phyloP scores from a whole-genome alignment of 2,329 filamentous ascomycete species.

The Venturia nashicola region DNA sequence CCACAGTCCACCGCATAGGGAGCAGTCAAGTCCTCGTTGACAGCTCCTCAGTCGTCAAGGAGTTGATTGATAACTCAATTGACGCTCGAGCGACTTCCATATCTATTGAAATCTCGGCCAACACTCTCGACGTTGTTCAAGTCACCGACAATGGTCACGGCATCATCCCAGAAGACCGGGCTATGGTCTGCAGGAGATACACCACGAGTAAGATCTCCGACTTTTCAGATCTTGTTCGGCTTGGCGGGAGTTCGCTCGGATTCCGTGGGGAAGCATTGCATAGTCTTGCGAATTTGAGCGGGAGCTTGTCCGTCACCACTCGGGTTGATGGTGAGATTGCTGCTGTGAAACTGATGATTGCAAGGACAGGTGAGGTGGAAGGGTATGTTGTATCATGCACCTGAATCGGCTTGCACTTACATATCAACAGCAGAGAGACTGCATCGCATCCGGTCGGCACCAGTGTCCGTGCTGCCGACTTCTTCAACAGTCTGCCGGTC shows the following conservation, averaged over 20 bases:
- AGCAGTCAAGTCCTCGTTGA: slow-evolving; percentile 49
- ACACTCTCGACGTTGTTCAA: slow-evolving; percentile 57
- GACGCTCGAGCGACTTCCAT: slow-evolving; percentile 58
- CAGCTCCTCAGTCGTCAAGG: slow-evolving; percentile 55
- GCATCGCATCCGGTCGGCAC: slow-evolving; percentile 54
- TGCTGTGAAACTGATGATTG: slow-evolving; percentile 41
- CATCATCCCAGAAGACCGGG: slow-evolving; percentile 50
- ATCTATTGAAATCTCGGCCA: slow-evolving; percentile 49
- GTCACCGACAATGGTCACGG: slow-evolving; percentile 65
- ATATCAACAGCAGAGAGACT: slow-evolving; percentile 23
- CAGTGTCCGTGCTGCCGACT: slow-evolving; percentile 46
- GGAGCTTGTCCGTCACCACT: slow-evolving; percentile 48
- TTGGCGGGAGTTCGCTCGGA: slow-evolving; percentile 52
- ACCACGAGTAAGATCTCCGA: slow-evolving; percentile 61
- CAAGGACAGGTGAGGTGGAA: slow-evolving; percentile 34
- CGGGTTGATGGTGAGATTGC: slow-evolving; percentile 48
- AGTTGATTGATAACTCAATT: slow-evolving; percentile 65
- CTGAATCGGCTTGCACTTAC: background rate
- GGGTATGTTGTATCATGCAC: slow-evolving; percentile 22
- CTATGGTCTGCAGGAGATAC: slow-evolving; percentile 49
- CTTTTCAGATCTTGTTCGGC: slow-evolving; percentile 47
- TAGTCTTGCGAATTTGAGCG: slow-evolving; percentile 47
- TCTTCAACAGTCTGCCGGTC: slow-evolving; percentile 52
- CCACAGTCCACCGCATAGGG: slow-evolving; percentile 31
- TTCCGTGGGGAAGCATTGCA: slow-evolving; percentile 67